These are phyloP conservation scores for Babesia ovata DNA, from an alignment of 169 alveolate genomes.

Conservation along the genomic window DNA sequence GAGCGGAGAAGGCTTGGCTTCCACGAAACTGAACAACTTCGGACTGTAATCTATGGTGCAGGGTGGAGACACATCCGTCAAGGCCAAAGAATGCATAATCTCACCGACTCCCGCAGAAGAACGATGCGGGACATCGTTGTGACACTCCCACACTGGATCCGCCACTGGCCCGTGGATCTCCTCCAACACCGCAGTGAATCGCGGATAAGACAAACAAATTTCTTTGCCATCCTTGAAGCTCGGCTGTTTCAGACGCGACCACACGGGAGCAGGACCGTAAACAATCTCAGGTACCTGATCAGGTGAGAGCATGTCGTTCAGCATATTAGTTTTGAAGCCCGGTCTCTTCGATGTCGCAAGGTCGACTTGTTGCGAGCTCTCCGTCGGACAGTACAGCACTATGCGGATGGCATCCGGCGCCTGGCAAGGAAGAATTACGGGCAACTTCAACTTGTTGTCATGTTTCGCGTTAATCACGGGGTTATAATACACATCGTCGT, in stretches of 20 bases:
- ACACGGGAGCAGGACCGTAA: constrained; percentile 60
- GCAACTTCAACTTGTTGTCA: constrained; percentile 54
- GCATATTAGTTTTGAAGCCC: constrained; percentile 29
- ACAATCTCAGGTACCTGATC: constrained; percentile 60
- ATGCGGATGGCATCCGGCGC: constrained; percentile 66
- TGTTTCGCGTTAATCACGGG: constrained; percentile 60
- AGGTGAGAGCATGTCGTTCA: constrained; percentile 25
- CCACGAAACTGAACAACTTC: constrained; percentile 54
- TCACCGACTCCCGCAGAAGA: background rate
- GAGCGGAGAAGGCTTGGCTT: constrained; percentile 30
- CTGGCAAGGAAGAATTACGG: constrained; percentile 51
- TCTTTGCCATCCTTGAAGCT: constrained; percentile 52
- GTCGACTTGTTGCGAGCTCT: background rate
- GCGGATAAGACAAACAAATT: constrained; percentile 25
- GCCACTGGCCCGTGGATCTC: constrained; percentile 40
- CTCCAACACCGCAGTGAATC: constrained; percentile 6
- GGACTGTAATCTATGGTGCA: constrained; percentile 69
- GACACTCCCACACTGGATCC: constrained; percentile 66
- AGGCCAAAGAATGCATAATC: constrained; percentile 22
- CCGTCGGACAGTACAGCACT: constrained; percentile 48
- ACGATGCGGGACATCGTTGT: background rate
- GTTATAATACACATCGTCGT: constrained; percentile 55
- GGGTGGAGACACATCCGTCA: constrained; percentile 50
- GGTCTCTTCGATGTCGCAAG: constrained; percentile 1
- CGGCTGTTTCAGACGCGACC: constrained; percentile 39